Evolutionary conservation across 768 basidiomycete species (phyloP).

Genomic region (Lyophyllum atratum): DNA sequence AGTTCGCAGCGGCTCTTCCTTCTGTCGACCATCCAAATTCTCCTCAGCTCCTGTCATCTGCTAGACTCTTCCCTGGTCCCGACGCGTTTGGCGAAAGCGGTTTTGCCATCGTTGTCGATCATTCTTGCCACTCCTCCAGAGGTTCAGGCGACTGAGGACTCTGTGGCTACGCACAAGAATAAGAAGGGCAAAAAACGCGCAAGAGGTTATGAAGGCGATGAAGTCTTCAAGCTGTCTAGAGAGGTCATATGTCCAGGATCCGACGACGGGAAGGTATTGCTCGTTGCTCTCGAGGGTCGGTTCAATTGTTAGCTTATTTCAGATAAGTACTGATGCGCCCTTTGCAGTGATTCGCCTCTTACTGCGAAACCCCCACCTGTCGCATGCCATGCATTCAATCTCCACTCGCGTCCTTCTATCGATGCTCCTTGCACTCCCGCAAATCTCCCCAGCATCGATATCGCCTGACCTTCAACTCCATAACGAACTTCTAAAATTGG

Average conservation of each 20-base stretch:
- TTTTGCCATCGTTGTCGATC: conserved; percentile 49
- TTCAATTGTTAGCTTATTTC: not conserved
- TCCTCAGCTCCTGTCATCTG: conserved; percentile 46
- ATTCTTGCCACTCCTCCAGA: conserved; percentile 46
- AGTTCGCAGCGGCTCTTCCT: conserved; percentile 42
- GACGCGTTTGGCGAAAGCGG: conserved; percentile 55
- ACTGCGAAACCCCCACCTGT: conserved; percentile 51
- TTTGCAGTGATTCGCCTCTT: conserved; percentile 50
- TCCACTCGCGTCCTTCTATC: conserved; percentile 59
- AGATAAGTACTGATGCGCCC: not conserved
- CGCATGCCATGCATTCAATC: conserved; percentile 57
- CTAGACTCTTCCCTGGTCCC: conserved; percentile 50
- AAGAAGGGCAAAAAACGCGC: conserved; percentile 70
- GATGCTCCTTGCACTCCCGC: conserved; percentile 55
- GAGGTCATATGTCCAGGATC: conserved; percentile 48
- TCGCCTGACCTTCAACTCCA: conserved; percentile 57
- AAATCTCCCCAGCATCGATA: conserved; percentile 53
- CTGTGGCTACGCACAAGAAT: conserved; percentile 27
- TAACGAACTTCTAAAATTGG: conserved; percentile 39
- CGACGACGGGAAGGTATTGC: conserved; percentile 53
- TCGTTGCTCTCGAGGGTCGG: conserved; percentile 62
- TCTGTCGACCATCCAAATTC: conserved; percentile 42
- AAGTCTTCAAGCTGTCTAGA: conserved; percentile 56
- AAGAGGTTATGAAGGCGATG: conserved; percentile 75
- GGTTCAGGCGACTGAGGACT: conserved; percentile 21